These are phyloP conservation scores for Akanthomyces uredinophilus DNA, from an alignment of 2,329 filamentous ascomycete species.

Conservation along the genomic window DNA sequence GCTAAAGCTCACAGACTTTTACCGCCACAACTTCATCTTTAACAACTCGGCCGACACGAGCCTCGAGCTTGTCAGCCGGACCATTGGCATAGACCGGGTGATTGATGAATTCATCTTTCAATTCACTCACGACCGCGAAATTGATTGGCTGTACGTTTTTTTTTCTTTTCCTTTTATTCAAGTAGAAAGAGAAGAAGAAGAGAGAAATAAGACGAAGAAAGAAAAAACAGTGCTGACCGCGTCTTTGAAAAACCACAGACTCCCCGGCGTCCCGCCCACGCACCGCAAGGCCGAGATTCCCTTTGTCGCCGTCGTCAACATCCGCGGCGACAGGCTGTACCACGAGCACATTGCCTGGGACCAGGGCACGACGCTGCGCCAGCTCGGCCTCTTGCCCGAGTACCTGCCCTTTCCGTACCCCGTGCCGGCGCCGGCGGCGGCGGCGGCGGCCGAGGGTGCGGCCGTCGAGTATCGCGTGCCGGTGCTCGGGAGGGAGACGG, in stretches of 20 bases:
- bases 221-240: not conserved
- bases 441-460: not conserved
- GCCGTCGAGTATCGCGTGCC: constrained; percentile 29
- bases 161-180: not conserved
- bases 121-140: constrained; percentile 53
- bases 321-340: constrained; percentile 56
- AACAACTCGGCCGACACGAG: constrained; percentile 29
- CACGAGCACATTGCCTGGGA: constrained; percentile 66
- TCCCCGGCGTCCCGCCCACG: constrained; percentile 50
- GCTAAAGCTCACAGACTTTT: constrained; percentile 58
- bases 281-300: constrained; percentile 48
- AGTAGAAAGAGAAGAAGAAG: too few relatives aligned
- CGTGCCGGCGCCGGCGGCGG: not conserved
- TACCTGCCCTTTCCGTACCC: constrained; percentile 9
- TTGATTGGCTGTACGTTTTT: constrained; percentile 57
- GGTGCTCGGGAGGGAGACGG: constrained; percentile 28
- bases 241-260: constrained; percentile 19
- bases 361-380: constrained; percentile 54
- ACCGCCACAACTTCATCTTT: constrained; percentile 68
- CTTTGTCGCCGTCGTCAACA: constrained; percentile 56
- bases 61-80: constrained; percentile 36
- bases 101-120: constrained; percentile 63
- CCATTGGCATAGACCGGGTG: constrained; percentile 63
- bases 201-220: too few relatives aligned
- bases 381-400: constrained; percentile 44